Evolutionary conservation across 371 early-diverging fungal species (phyloP), one percentile per base, ranked within the genome.

Genomic region (Syncephalastrum monosporum): DNA sequence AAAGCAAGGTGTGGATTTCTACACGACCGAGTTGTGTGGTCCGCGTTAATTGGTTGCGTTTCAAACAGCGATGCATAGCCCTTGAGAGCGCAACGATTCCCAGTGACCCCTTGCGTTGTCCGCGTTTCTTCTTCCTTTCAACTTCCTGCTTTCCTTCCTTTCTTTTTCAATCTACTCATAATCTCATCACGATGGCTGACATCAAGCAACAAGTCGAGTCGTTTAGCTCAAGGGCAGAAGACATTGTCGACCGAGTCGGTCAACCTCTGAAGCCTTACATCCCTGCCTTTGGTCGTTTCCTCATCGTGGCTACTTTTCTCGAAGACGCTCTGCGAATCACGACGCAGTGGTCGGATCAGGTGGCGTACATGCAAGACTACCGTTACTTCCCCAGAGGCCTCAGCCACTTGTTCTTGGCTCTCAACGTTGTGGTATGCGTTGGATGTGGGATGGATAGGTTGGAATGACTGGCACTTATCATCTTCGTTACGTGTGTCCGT

Each of bases 291-390:
- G 92, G 91, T 19, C 89, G 96, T 8, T 89, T 93, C 68, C 81
- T 96, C 29, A 82, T 96, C 17, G 95, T 96, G 29, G 94, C 90
- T 24, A 96, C 97, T 14, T 96, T 95, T 75, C 77, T 92, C 53
- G 97, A 96, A 67, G 97, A 96, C 71, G 83, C 96, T 5, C 61
- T 93, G 43, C 85, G 96, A 45, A 93, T 96, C 55, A 63, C 83
- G 56, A 81, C 89, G 46, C 94, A 95, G 65, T 95, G 93, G 87
- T 61, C 69, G 38, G 92, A 93, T 67, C 95, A 96, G 78, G 68
- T 89, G 14, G 81, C 72, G 58, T 96, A 86, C 71, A 78, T 96
- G 61, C 77, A 87, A 48, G 72, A 82, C 47, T 79, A 82, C 59
- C 84, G 91, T 50, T 82, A 88, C 47, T 91, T 96, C 63, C 89